A percentile compares a stretch with the other conserved stretches of the same genome.
Conservation (phyloP, 2,329 filamentous ascomycete genomes). For the Phialophora verrucosa region DNA sequence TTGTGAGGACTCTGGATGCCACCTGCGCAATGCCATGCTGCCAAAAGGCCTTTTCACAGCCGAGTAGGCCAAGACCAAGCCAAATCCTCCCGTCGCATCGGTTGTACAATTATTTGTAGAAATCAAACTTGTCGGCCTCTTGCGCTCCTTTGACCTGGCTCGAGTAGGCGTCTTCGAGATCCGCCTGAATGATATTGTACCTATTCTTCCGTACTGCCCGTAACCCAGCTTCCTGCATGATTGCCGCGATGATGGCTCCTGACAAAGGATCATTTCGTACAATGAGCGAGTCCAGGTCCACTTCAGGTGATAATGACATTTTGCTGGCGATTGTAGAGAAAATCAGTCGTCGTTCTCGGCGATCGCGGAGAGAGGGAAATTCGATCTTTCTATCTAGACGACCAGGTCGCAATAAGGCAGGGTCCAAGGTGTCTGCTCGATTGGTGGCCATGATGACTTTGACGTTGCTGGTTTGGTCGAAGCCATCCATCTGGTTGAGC, state of each 20-base stretch:
- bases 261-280: slow-evolving; percentile 95
- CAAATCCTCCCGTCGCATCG: not conserved
- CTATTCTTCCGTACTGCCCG: slow-evolving; percentile 95
- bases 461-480: slow-evolving; percentile 98
- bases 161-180: slow-evolving; percentile 96
- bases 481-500: slow-evolving; percentile 99
- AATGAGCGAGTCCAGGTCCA: slow-evolving; percentile 94
- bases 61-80: not conserved
- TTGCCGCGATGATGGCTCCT: slow-evolving; percentile 94
- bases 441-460: slow-evolving; percentile 99
- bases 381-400: slow-evolving; percentile 98
- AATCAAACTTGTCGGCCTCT: slow-evolving; percentile 77
- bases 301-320: slow-evolving; percentile 96
- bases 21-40: slow-evolving; percentile 17
- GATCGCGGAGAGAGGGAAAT: slow-evolving; percentile 92
- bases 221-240: slow-evolving; percentile 98
- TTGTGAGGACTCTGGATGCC: not conserved
- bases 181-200: slow-evolving; percentile 98
- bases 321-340: slow-evolving; percentile 96
- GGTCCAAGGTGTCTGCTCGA: slow-evolving; percentile 94
- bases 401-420: slow-evolving; percentile 89
- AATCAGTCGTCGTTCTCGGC: slow-evolving; percentile 92
- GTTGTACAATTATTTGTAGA: slow-evolving; percentile 61
- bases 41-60: not conserved
- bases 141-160: slow-evolving; percentile 88